These are phyloP conservation scores for Trichoderma simmonsii DNA, from an alignment of 2,329 filamentous ascomycete genomes.

Conservation along the genomic window DNA sequence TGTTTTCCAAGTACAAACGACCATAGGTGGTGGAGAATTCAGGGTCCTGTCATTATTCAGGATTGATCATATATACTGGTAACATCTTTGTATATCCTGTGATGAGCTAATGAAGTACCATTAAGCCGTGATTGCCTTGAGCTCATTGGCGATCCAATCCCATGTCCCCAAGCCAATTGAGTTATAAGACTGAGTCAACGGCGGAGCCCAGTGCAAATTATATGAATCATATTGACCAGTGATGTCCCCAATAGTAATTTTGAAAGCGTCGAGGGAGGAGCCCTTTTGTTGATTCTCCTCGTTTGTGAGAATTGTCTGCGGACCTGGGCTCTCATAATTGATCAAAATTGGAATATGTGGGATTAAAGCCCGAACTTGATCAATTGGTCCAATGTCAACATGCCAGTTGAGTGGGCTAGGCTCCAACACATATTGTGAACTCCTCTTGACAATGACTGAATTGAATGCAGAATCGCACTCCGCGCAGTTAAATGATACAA, in stretches of 20 bases:
- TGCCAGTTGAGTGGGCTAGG: neutral
- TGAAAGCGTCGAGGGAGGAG: neutral
- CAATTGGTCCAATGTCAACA: neutral
- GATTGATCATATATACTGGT: neutral
- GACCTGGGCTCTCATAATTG: neutral
- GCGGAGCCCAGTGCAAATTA: neutral
- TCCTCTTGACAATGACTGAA: neutral
- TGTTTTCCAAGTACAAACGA: neutral
- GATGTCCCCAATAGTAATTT: neutral
- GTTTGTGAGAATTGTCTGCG: neutral
- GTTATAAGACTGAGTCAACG: neutral
- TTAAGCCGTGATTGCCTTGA: neutral
- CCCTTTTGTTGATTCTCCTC: neutral
- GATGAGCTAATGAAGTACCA: neutral
- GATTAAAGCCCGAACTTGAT: neutral
- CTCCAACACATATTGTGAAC: neutral
- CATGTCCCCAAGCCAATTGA: neutral
- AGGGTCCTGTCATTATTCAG: neutral
- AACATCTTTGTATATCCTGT: neutral
- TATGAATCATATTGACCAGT: neutral
- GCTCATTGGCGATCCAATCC: neutral
- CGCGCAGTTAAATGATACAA: neutral
- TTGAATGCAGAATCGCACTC: neutral
- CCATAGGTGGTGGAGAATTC: neutral
- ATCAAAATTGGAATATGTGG: neutral